Evolutionary conservation across 2,329 filamentous ascomycete genomes (phyloP).

Genomic region (Drechslerella stenobrocha): DNA sequence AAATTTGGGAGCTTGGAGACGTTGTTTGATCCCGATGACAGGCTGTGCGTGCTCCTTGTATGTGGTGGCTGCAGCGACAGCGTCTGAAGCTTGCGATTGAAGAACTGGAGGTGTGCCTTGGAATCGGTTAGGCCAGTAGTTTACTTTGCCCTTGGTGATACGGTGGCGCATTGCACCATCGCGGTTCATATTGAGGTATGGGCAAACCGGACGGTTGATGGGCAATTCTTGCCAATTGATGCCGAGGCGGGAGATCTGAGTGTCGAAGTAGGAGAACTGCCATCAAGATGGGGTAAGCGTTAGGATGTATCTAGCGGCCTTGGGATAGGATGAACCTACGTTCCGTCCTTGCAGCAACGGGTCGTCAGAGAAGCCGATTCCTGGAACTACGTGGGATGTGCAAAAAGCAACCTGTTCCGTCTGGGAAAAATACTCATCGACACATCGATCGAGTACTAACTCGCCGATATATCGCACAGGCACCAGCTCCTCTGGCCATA

Average conservation of each 20-base stretch:
- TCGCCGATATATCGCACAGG: slow-evolving; percentile 78
- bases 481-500: slow-evolving; percentile 78
- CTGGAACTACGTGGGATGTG: slow-evolving; percentile 76
- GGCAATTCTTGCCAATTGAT: slow-evolving; percentile 76
- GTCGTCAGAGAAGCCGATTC: slow-evolving; percentile 76
- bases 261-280: slow-evolving; percentile 66
- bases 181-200: slow-evolving; percentile 74
- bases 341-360: slow-evolving; percentile 75
- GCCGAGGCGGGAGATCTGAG: slow-evolving; percentile 70
- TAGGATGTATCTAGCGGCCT: too few relatives aligned
- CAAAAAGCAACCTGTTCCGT: slow-evolving; percentile 84
- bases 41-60: slow-evolving; percentile 71
- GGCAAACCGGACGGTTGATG: slow-evolving; percentile 74
- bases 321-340: slow-evolving; percentile 42
- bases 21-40: slow-evolving; percentile 70
- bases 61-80: slow-evolving; percentile 56
- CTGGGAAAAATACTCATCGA: slow-evolving; percentile 80
- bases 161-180: slow-evolving; percentile 74
- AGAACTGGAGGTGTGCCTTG: slow-evolving; percentile 66
- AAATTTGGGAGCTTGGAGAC: slow-evolving; percentile 73
- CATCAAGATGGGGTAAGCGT: slow-evolving; percentile 54
- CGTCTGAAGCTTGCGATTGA: slow-evolving; percentile 51
- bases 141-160: slow-evolving; percentile 72
- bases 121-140: slow-evolving; percentile 79
- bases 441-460: slow-evolving; percentile 75